phyloP scores from a whole-genome alignment of 495 filamentous ascomycete genomes.

The Rhypophila decipiens region DNA sequence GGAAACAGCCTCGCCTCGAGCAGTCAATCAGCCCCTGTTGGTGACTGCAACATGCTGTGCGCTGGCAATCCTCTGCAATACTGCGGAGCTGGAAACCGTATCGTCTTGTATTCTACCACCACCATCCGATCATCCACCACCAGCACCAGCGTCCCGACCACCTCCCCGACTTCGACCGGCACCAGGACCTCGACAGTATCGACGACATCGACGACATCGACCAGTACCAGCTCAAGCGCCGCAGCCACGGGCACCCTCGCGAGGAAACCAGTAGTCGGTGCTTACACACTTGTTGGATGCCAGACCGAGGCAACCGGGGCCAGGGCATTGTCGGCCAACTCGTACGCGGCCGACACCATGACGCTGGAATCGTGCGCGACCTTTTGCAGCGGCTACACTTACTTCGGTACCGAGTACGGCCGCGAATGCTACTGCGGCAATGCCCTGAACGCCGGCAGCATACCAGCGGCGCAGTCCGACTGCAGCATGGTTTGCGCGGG shows the following conservation, averaged over 20 bases:
- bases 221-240: constrained; percentile 12
- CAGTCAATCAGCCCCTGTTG: constrained; percentile 23
- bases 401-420: constrained; percentile 38
- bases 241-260: constrained; percentile 29
- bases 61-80: constrained; percentile 36
- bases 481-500: constrained; percentile 40
- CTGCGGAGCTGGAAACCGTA: constrained; percentile 39
- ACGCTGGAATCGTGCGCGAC: constrained; percentile 36
- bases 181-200: constrained; percentile 28
- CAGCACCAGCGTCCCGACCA: too few species aligned
- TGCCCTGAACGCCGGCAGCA: constrained; percentile 24
- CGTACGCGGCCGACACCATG: constrained; percentile 27
- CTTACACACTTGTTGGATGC: constrained; percentile 37
- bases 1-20: constrained; percentile 40
- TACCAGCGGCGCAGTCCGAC: constrained; percentile 19
- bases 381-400: constrained; percentile 31
- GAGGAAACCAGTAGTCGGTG: constrained; percentile 27
- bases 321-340: constrained; percentile 21
- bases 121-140: constrained; percentile 25
- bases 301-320: constrained; percentile 33
- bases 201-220: constrained; percentile 27
- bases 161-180: too few species aligned
- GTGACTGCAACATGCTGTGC: constrained; percentile 48
- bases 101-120: constrained; percentile 41
- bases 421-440: constrained; percentile 38